Percentiles rank a stretch among this genome's conserved stretches.
Conservation (phyloP, 2,329 filamentous ascomycete species). For the Pseudogymnoascus sp. region DNA sequence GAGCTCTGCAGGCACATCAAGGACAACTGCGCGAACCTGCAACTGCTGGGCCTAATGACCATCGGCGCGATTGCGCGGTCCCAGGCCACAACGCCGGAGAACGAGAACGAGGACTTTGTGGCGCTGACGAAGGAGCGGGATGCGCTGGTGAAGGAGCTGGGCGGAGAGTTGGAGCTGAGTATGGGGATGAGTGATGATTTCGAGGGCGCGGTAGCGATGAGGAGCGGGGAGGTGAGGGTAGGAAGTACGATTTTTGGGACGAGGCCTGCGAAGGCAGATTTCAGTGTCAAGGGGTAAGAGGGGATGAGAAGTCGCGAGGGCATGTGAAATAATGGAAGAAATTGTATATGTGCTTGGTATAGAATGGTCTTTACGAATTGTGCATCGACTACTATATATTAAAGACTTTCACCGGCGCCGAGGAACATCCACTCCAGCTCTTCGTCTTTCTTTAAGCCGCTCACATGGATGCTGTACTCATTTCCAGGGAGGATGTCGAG, state of each 20-base stretch:
- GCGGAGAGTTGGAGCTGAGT: constrained; percentile 70
- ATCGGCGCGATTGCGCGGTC: constrained; percentile 91
- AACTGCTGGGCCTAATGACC: constrained; percentile 84
- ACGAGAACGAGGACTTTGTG: constrained; percentile 87
- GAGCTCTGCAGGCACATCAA: constrained; percentile 63
- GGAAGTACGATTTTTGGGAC: constrained; percentile 91
- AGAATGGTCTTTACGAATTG: neutral
- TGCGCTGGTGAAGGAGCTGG: constrained; percentile 56
- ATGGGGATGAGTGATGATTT: constrained; percentile 99
- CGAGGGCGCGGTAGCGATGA: constrained; percentile 75
- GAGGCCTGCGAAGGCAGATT: constrained; percentile 71
- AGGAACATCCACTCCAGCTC: neutral
- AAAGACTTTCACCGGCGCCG: neutral
- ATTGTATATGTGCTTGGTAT: neutral
- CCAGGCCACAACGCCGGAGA: constrained; percentile 62
- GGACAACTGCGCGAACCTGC: constrained; percentile 63
- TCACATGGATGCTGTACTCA: constrained; percentile 33
- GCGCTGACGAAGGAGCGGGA: constrained; percentile 63
- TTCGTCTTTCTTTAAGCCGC: neutral
- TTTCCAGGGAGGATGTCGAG: constrained; percentile 62
- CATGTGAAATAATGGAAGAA: neutral
- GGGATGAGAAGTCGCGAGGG: neutral
- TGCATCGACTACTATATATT: neutral
- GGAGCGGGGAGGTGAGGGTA: constrained; percentile 83
- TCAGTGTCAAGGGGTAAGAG: constrained; percentile 49